phyloP scores from a whole-genome alignment of 176 grass and related monocot genomes.

The Eremochloa ophiuroides region DNA sequence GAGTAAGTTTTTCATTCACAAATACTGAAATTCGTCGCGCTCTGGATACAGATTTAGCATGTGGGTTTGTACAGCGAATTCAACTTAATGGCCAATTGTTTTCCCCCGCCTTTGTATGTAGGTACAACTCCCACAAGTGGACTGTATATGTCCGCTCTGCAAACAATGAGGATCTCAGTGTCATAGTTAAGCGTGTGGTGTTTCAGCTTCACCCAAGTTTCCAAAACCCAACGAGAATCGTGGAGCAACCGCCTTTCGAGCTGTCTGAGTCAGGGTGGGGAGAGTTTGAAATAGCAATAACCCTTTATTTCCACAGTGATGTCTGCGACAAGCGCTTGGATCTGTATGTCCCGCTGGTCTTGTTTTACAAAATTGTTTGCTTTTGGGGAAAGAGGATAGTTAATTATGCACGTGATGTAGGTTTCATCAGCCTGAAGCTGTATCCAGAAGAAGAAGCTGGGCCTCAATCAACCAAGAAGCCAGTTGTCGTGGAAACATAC shows the following conservation, averaged over 20 bases:
- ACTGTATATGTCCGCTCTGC: slow-evolving; percentile 76
- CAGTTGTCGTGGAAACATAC: slow-evolving; percentile 80
- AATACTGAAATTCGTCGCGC: background rate
- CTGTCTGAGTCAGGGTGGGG: slow-evolving; percentile 94
- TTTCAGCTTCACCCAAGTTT: slow-evolving; percentile 99
- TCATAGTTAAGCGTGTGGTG: slow-evolving; percentile 76
- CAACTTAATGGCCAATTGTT: background rate
- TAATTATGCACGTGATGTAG: slow-evolving; percentile 25
- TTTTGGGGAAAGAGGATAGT: background rate
- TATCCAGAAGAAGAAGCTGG: slow-evolving; percentile 79
- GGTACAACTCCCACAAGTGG: slow-evolving; percentile 90
- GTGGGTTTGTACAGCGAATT: background rate
- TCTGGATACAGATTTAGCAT: background rate
- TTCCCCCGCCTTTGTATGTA: background rate
- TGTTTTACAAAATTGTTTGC: background rate
- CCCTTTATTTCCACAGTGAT: slow-evolving; percentile 85
- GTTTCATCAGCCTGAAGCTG: slow-evolving; percentile 85
- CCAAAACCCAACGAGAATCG: slow-evolving; percentile 75
- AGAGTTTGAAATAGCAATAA: slow-evolving; percentile 98
- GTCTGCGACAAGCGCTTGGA: slow-evolving; percentile 83
- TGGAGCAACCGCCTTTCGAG: slow-evolving; percentile 82
- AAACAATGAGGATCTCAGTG: slow-evolving; percentile 83
- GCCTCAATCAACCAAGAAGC: slow-evolving; percentile 75
- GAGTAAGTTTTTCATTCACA: slow-evolving; percentile 45
- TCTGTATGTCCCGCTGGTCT: slow-evolving; percentile 42